phyloP scores from a whole-genome alignment of 2,329 filamentous ascomycete species.

The Chaetothyriales sp. region DNA sequence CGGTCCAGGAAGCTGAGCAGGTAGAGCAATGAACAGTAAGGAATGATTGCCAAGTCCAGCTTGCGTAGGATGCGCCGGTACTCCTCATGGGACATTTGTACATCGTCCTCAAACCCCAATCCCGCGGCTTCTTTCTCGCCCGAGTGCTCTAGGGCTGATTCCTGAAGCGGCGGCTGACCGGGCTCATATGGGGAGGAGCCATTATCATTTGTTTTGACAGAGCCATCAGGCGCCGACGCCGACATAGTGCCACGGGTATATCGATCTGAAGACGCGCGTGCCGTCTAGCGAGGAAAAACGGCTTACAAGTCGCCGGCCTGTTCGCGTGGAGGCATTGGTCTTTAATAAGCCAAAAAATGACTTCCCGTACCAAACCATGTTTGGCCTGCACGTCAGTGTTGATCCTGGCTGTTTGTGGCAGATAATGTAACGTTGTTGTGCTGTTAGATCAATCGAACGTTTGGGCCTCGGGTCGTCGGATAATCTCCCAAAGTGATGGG shows the following conservation, averaged over 20 bases:
- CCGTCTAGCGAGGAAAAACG: background rate
- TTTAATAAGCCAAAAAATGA: background rate
- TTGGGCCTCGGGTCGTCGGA: too few relatives aligned
- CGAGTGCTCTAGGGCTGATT: background rate
- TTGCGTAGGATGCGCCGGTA: conserved; percentile 1
- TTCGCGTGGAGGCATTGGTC: background rate
- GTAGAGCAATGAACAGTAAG: conserved; percentile 1
- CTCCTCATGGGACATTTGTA: background rate
- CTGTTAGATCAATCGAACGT: too few relatives aligned
- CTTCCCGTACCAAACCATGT: background rate
- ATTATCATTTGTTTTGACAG: background rate
- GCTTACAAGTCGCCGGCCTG: background rate
- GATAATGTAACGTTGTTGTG: background rate
- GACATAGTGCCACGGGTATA: background rate
- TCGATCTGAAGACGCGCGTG: background rate
- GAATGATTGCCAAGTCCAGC: conserved; percentile 2
- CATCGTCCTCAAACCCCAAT: background rate
- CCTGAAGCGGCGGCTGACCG: background rate
- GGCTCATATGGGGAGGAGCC: background rate
- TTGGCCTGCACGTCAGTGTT: background rate
- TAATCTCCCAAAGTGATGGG: too few relatives aligned
- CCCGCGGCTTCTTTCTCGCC: background rate
- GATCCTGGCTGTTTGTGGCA: background rate
- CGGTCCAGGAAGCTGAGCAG: conserved; percentile 3
- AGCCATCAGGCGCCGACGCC: background rate